Conservation (phyloP, 108 stramenopile species). For the Conticribra weissflogii region DNA sequence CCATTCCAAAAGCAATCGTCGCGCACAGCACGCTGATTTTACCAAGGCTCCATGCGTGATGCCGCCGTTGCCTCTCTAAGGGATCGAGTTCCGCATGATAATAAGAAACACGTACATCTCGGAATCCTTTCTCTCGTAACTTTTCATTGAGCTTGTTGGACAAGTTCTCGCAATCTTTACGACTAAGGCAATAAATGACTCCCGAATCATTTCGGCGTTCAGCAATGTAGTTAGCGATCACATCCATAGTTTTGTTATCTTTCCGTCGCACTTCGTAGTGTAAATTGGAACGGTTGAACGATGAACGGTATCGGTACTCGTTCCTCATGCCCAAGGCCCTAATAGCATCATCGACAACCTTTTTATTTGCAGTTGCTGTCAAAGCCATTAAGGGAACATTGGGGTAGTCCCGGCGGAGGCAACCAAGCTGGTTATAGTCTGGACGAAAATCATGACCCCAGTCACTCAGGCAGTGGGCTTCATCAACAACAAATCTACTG, state of each 20-base stretch:
- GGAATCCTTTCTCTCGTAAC: constrained; percentile 59
- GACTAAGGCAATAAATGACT: constrained; percentile 96
- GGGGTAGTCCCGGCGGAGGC: constrained; percentile 89
- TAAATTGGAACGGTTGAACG: constrained; percentile 96
- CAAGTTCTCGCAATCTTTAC: constrained; percentile 93
- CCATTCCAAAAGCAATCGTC: constrained; percentile 93
- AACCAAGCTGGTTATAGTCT: constrained; percentile 90
- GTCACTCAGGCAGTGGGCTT: constrained; percentile 93
- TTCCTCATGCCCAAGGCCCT: constrained; percentile 81
- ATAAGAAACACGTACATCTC: constrained; percentile 75
- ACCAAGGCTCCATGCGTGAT: constrained; percentile 91
- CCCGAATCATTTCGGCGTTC: constrained; percentile 83
- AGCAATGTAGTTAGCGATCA: constrained; percentile 81
- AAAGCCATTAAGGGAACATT: constrained; percentile 95
- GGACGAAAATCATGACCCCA: constrained; percentile 73
- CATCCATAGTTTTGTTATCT: constrained; percentile 73
- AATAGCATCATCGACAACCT: constrained; percentile 91
- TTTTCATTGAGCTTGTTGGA: constrained; percentile 70
- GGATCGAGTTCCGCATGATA: constrained; percentile 96
- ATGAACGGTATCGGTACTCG: constrained; percentile 71
- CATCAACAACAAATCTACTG: constrained; percentile 97
- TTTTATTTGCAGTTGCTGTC: constrained; percentile 98
- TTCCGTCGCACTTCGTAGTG: constrained; percentile 94
- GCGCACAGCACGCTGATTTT: constrained; percentile 93
- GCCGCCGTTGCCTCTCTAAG: constrained; percentile 74